These are phyloP conservation scores for Sporobolomyces phaffii DNA, from an alignment of 768 basidiomycete genomes.

Conservation along the genomic window DNA sequence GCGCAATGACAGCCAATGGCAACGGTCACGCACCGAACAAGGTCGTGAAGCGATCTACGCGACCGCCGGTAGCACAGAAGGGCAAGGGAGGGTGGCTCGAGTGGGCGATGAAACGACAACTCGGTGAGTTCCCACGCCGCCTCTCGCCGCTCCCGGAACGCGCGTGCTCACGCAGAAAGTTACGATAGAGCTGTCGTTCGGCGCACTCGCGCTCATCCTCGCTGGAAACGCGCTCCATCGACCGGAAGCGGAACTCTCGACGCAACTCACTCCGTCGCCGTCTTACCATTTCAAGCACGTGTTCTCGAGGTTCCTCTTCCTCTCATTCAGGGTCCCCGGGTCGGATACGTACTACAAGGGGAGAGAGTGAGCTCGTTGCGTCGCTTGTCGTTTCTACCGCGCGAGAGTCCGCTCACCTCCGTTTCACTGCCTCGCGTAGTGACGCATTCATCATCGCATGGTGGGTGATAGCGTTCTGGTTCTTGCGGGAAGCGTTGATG, in stretches of 20 bases:
- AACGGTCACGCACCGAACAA: constrained; percentile 5
- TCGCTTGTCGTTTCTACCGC: too few species aligned
- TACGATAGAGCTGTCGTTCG: constrained; percentile 11
- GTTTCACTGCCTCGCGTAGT: constrained; percentile 34
- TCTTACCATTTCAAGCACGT: constrained; percentile 13
- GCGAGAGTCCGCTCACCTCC: not conserved
- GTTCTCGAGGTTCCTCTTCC: constrained; percentile 27
- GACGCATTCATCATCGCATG: constrained; percentile 75
- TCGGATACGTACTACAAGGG: constrained; percentile 35
- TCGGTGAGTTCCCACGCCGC: not conserved
- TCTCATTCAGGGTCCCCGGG: constrained; percentile 30
- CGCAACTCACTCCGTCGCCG: constrained; percentile 66
- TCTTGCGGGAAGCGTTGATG: constrained; percentile 71
- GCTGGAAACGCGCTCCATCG: constrained; percentile 61
- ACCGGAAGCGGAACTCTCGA: constrained; percentile 65
- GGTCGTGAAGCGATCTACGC: not conserved
- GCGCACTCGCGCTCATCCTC: constrained; percentile 47
- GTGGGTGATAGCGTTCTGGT: constrained; percentile 80
- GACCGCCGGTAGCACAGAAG: not conserved
- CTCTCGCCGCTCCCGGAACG: not conserved
- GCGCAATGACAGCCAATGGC: not conserved
- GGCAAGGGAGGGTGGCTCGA: not conserved
- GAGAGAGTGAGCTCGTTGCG: constrained; percentile 25
- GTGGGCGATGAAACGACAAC: constrained; percentile 8
- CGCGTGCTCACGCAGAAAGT: not conserved